Evolutionary conservation across 768 basidiomycete species (phyloP).

Genomic region (Sporobolomyces pararoseus): DNA sequence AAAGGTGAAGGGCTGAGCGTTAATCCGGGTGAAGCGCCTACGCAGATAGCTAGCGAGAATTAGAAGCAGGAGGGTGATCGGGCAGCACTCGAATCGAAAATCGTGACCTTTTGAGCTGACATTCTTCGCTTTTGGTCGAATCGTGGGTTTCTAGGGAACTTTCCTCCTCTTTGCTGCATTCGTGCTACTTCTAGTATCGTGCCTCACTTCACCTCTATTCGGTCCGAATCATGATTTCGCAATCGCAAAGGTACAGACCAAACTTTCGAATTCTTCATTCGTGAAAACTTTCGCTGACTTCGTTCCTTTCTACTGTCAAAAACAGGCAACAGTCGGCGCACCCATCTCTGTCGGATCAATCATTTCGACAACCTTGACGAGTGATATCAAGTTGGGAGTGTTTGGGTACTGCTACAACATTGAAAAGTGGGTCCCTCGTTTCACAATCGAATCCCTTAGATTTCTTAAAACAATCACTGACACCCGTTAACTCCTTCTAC

Average conservation of each 20-base stretch:
- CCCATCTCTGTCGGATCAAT: no score
- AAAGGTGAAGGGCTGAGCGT: no score
- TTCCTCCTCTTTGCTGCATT: constrained; percentile 27
- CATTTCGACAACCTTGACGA: not conserved
- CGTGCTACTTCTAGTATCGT: constrained; percentile 21
- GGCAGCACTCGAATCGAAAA: no score
- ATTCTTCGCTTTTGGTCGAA: not conserved
- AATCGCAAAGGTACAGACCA: constrained; percentile 6
- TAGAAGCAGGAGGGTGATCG: no score
- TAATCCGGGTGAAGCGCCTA: no score
- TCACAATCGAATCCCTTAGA: not conserved
- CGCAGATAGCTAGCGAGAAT: no score
- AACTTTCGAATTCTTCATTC: not conserved
- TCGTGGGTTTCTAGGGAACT: constrained; percentile 1
- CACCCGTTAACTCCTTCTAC: not conserved
- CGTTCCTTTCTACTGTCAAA: no score
- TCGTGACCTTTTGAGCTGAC: no score
- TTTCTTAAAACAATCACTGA: not conserved
- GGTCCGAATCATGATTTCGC: constrained; percentile 7
- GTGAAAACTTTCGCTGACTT: no score
- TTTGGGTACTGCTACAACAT: constrained; percentile 21
- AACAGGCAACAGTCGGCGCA: not conserved
- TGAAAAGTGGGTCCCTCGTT: not conserved
- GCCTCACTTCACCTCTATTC: constrained; percentile 21
- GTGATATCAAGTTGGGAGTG: constrained; percentile 21